Conservation (phyloP, 306 rosid genomes). For the Vigna trinervia region DNA sequence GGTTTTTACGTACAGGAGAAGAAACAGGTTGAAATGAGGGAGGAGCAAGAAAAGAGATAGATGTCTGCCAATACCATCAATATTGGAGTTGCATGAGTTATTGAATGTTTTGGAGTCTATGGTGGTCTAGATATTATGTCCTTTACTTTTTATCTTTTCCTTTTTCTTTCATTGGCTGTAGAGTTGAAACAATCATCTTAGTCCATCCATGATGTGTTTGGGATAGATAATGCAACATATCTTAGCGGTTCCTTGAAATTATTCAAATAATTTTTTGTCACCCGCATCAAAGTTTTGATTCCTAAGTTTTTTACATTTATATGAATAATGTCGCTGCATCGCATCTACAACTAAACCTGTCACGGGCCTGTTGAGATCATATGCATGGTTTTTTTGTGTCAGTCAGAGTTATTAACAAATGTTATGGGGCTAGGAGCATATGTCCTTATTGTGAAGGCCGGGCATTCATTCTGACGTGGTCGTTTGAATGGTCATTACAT, state of each 20-base stretch:
- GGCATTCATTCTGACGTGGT: background rate
- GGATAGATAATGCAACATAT: conserved; percentile 54
- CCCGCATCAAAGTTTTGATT: background rate
- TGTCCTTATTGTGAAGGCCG: background rate
- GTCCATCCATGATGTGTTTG: conserved; percentile 55
- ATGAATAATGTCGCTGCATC: background rate
- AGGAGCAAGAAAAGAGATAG: conserved; percentile 45
- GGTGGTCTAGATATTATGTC: conserved; percentile 54
- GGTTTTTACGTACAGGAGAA: conserved; percentile 39
- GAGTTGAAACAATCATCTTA: conserved; percentile 52
- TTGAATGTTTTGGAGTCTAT: conserved; percentile 49
- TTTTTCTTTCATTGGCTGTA: conserved; percentile 51
- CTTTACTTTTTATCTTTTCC: conserved; percentile 15
- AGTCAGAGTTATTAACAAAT: background rate
- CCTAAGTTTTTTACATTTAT: background rate
- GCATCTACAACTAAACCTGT: background rate
- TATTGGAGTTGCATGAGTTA: conserved; percentile 44
- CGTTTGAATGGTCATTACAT: background rate
- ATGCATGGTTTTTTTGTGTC: background rate
- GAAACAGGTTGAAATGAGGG: conserved; percentile 45
- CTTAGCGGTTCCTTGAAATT: conserved; percentile 43
- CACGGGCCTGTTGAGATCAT: background rate
- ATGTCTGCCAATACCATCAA: conserved; percentile 49
- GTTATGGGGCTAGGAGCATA: background rate
- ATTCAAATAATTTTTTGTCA: conserved; percentile 38